Percentiles rank a stretch among this genome's conserved stretches.
Evolutionary conservation across 2,329 filamentous ascomycete species (phyloP).

Genomic region (Fonsecaea nubica): DNA sequence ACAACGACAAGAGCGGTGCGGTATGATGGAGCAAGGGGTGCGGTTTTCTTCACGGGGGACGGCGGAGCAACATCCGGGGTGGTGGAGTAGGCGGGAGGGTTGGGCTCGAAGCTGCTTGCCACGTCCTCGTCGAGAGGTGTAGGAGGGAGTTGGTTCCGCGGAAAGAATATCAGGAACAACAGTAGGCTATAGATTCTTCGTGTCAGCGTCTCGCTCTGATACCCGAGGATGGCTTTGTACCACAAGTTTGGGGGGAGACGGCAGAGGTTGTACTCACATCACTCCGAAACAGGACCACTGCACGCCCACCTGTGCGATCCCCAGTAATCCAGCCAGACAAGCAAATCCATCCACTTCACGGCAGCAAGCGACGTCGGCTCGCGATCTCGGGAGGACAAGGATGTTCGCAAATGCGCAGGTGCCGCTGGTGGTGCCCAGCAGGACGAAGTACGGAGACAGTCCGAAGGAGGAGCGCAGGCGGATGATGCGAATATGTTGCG

Average conservation of each 20-base stretch:
- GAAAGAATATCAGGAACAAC: slow-evolving; percentile 95
- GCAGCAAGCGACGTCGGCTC: slow-evolving; percentile 85
- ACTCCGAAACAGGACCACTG: slow-evolving; percentile 92
- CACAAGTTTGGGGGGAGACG: not conserved
- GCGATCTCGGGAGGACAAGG: slow-evolving; percentile 80
- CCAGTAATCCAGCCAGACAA: slow-evolving; percentile 83
- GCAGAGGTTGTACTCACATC: slow-evolving; percentile 67
- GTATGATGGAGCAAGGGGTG: slow-evolving; percentile 64
- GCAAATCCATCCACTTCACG: slow-evolving; percentile 79
- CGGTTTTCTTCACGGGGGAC: slow-evolving; percentile 33
- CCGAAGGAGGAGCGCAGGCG: slow-evolving; percentile 84
- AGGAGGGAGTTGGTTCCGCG: slow-evolving; percentile 62
- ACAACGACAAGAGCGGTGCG: slow-evolving; percentile 80
- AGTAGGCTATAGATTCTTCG: slow-evolving; percentile 68
- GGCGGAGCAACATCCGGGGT: slow-evolving; percentile 42
- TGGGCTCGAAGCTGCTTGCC: not conserved
- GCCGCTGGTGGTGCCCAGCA: slow-evolving; percentile 89
- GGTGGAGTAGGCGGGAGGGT: not conserved
- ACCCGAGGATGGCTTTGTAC: not conserved
- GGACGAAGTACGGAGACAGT: slow-evolving; percentile 92
- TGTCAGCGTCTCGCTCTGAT: slow-evolving; percentile 5
- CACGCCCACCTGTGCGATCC: slow-evolving; percentile 86
- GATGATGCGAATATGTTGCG: slow-evolving; percentile 93
- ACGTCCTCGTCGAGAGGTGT: slow-evolving; percentile 48
- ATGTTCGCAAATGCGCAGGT: slow-evolving; percentile 93